Percentiles rank a stretch among this genome's conserved stretches.
Evolutionary conservation across 225 moss, liverwort and hornwort species (phyloP).

Genomic region (Rhytidiadelphus loreus): DNA sequence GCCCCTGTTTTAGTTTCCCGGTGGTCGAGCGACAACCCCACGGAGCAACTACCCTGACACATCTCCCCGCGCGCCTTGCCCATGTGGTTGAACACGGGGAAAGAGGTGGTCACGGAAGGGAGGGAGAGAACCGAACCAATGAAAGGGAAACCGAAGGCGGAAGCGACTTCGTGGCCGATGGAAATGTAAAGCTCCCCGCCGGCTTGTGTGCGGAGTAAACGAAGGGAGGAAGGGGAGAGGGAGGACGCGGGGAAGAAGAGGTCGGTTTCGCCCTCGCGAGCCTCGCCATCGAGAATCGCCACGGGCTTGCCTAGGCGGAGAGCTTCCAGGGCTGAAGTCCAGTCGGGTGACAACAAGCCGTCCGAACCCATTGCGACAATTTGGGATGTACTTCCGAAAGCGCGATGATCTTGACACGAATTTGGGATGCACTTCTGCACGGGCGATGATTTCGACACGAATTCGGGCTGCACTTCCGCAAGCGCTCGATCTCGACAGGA

Average conservation of each 20-base stretch:
- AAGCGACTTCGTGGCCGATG: conserved; percentile 49
- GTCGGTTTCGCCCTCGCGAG: conserved; percentile 60
- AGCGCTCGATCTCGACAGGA: neutral
- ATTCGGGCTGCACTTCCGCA: neutral
- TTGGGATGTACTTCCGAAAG: neutral
- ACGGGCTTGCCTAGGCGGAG: conserved; percentile 34
- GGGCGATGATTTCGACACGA: neutral
- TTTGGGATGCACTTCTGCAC: neutral
- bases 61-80: conserved; percentile 40
- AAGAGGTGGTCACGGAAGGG: neutral
- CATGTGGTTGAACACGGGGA: conserved; percentile 37
- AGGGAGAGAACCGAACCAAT: conserved; percentile 43
- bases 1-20: conserved; percentile 48
- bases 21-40: conserved; percentile 54
- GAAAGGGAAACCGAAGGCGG: conserved; percentile 46
- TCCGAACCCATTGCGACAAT: neutral
- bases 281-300: conserved; percentile 48
- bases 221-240: conserved; percentile 32
- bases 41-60: conserved; percentile 68
- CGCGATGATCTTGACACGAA: neutral
- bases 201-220: conserved; percentile 46
- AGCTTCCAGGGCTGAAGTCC: conserved; percentile 28
- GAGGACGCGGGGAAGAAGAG: conserved; percentile 41
- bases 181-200: conserved; percentile 71
- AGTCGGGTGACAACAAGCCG: neutral